phyloP scores from a whole-genome alignment of 2,329 filamentous ascomycete species.

The Pseudogymnoascus sp. region DNA sequence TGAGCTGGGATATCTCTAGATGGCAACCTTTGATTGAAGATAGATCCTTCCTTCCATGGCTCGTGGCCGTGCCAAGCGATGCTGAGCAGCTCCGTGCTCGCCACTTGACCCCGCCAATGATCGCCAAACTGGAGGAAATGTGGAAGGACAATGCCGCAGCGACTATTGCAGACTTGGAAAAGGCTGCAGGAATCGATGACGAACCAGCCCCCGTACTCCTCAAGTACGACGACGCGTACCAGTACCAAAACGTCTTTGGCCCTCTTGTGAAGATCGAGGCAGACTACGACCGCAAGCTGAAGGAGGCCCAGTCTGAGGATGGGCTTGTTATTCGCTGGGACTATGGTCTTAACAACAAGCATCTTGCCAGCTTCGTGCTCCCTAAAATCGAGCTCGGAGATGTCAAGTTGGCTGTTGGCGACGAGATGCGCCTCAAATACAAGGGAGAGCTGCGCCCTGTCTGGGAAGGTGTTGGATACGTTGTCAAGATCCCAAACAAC shows the following conservation, averaged over 20 bases:
- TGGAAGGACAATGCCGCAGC: slow-evolving; percentile 94
- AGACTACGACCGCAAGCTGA: slow-evolving; percentile 97
- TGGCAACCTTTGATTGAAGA: slow-evolving; percentile 98
- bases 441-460: slow-evolving; percentile 84
- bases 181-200: slow-evolving; percentile 84
- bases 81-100: slow-evolving; percentile 92
- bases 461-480: slow-evolving; percentile 98
- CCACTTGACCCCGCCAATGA: slow-evolving; percentile 87
- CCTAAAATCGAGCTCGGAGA: slow-evolving; percentile 97
- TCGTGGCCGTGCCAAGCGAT: slow-evolving; percentile 81
- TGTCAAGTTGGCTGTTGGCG: slow-evolving; percentile 93
- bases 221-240: slow-evolving; percentile 93
- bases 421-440: slow-evolving; percentile 97
- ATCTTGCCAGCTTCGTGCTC: slow-evolving; percentile 87
- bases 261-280: slow-evolving; percentile 98
- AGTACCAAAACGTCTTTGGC: slow-evolving; percentile 98
- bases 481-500: slow-evolving; percentile 99
- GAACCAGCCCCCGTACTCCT: slow-evolving; percentile 88
- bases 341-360: slow-evolving; percentile 92
- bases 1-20: slow-evolving; percentile 98
- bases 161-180: slow-evolving; percentile 85
- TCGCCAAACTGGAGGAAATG: slow-evolving; percentile 92
- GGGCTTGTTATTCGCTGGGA: slow-evolving; percentile 93
- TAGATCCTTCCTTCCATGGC: slow-evolving; percentile 88
- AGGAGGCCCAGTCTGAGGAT: slow-evolving; percentile 96